Evolutionary conservation across 371 early-diverging fungal genomes (phyloP), one percentile per base, ranked within the genome.

Genomic region (Capillidium heterosporum): DNA sequence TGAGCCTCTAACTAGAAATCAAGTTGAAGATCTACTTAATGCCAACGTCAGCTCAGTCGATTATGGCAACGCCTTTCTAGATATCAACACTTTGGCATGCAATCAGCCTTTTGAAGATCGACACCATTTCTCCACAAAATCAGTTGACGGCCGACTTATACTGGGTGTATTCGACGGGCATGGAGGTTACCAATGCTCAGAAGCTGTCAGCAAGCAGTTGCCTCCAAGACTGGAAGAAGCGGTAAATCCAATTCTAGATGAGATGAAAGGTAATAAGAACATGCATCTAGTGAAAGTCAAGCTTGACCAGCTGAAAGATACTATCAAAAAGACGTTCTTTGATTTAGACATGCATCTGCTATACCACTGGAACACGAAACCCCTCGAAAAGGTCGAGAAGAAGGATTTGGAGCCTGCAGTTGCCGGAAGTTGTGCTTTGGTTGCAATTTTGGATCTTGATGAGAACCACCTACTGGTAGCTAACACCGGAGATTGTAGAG

Each of bases 351-450:
- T 70, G 40, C 71, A 72, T 58, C 77, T 82, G 56, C 73, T 78
- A 42, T 66, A 19, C 42, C 8, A 56, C 32, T 73, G 63, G 57
- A 71, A 63, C 11, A 68, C 62, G 31, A 71, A 65, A 53, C 47
- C 59, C 44, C 57, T 65, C 31, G 13, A 35, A 7, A 51, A 64
- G 26, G 35, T 68, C 5, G 60, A 73, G 39, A 57, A 75, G 58
- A 59, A 68, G 56, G 64, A 73, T 63, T 69, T 60, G 46, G 66
- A 60, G 58, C 68, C 56, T 41, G 87, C 87, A 0, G 65, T 83
- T 17, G 61, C 82, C 13, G 91, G 91, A 0, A 76, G 87, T 0
- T 89, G 89, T 60, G 87, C 87, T 1, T 65, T 87, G 51, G 64
- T 83, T 27, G 84, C 85, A 0, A 83, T 81, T 61, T 42, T 87